Evolutionary conservation across 805 yeast genomes (phyloP).

Genomic region (Saturnispora kantuleensis): DNA sequence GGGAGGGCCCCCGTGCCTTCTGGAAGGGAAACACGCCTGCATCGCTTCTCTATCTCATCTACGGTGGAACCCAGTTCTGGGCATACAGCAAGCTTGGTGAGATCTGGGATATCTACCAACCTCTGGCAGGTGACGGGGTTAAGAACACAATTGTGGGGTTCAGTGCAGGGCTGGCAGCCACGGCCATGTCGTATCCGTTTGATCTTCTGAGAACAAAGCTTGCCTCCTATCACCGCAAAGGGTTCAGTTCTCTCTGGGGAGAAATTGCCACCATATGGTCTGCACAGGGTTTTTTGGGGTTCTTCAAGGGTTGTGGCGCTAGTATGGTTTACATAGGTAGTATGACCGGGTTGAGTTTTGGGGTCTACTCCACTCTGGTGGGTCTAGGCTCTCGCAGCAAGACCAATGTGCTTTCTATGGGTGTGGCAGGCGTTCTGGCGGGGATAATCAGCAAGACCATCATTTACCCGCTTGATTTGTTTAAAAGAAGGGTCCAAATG

Average conservation of each 20-base stretch:
- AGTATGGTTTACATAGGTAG: conserved; percentile 56
- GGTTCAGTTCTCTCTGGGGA: conserved; percentile 25
- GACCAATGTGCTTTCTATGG: no score
- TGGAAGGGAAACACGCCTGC: conserved; percentile 98
- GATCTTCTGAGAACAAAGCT: conserved; percentile 83
- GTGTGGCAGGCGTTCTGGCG: conserved; percentile 58
- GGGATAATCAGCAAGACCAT: conserved; percentile 65
- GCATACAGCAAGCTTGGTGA: conserved; percentile 39
- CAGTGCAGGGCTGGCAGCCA: conserved; percentile 66
- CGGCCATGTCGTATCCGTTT: conserved; percentile 73
- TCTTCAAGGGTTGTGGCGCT: conserved; percentile 40
- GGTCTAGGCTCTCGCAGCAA: neutral
- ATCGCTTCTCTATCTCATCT: conserved; percentile 69
- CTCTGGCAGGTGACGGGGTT: conserved; percentile 18
- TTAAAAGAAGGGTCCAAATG: conserved; percentile 72
- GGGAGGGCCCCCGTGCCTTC: conserved; percentile 57
- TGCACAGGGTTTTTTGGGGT: conserved; percentile 33
- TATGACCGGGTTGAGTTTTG: conserved; percentile 66
- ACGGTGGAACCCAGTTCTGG: conserved; percentile 81
- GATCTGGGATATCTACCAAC: conserved; percentile 2
- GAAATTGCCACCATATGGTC: conserved; percentile 29
- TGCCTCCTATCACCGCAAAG: conserved; percentile 46
- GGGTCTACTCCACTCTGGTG: conserved; percentile 42
- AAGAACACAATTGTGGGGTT: conserved; percentile 49
- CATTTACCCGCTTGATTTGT: conserved; percentile 79